Base-by-base conservation (phyloP, 805 yeast genomes). In the Candida vartiovaarae region DNA sequence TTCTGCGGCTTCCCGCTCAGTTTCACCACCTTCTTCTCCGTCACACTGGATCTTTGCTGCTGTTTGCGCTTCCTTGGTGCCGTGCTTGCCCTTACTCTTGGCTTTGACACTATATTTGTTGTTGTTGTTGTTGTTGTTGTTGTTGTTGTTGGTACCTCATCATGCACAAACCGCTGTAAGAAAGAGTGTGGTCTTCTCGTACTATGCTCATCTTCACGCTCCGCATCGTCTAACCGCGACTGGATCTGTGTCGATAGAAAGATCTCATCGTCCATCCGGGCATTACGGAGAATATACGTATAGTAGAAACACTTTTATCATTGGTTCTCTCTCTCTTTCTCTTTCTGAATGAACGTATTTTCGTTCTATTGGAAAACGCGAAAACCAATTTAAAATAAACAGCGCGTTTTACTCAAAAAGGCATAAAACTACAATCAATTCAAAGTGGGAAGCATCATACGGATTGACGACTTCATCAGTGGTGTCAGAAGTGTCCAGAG, bases 191-290 rank as follows among this genome's bases (percentile, higher is more conserved):
- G 28, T 15, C 20, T 15, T 5, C 11, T 26, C 30, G 25, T 10
- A 20, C 20, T 39, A 29, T 27, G 29, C 23, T 34, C 31, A 4
- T 36, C 37, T 30, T 55, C 56, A 11, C 44, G 42, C 4, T 52
- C 49, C 2, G 54, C 8, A 3, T 49, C 53, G 15, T 54, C 59
- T 5, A 55, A 6, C 9, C 56, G 44, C 1, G 57, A 45, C 41
- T 54, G 61, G 10, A 51, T 48, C 43, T 56, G 59, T 3, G 59
- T 52, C 20, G 57, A 55, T 24, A 52, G 39, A 33, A 55, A 52
- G 8, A 51, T 32, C 10, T 43, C 46, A 35, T 45, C 47, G 11
- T 24, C 3, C 34, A 20, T 32, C 4, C 25, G n/a, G 24, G 38
- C 11, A 9, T n/a, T 27, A 7, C 6, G 33, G 33, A 32, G 33